Conservation (phyloP, 495 filamentous ascomycete genomes). For the Halenospora varia region DNA sequence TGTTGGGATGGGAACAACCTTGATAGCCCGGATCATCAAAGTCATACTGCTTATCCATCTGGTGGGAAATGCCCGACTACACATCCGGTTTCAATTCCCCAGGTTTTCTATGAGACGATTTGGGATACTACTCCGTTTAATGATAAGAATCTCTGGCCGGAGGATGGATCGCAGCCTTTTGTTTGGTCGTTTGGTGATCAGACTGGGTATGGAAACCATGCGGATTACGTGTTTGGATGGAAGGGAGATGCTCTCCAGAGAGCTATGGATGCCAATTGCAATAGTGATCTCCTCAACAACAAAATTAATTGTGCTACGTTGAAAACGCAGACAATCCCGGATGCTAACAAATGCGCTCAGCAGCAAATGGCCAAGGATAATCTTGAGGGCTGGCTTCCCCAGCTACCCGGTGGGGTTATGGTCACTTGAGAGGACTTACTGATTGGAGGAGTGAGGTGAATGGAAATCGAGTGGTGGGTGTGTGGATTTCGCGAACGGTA, state of each 20-base stretch:
- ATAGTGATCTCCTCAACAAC: constrained; percentile 32
- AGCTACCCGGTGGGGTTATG: background rate
- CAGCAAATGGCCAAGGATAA: constrained; percentile 29
- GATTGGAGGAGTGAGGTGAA: too few species aligned
- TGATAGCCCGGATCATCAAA: constrained; percentile 42
- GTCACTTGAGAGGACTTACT: background rate
- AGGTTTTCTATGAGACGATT: constrained; percentile 3
- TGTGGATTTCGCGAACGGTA: too few species aligned
- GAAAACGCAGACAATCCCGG: constrained; percentile 30
- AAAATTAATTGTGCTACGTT: constrained; percentile 36
- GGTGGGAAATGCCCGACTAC: background rate
- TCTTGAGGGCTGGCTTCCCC: constrained; percentile 23
- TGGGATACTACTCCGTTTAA: background rate
- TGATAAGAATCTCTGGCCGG: background rate
- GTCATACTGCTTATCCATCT: constrained; percentile 44
- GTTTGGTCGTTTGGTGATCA: background rate
- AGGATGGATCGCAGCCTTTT: constrained; percentile 1
- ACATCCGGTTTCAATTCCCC: background rate
- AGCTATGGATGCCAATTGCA: constrained; percentile 38
- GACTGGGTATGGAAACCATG: background rate
- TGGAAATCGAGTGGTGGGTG: too few species aligned
- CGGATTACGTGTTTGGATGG: constrained; percentile 39
- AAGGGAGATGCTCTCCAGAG: constrained; percentile 28
- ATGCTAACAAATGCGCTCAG: constrained; percentile 36
- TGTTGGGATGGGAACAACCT: constrained; percentile 83